phyloP scores from a whole-genome alignment of 345 rosid species.

The Eucalyptus dawsonii region DNA sequence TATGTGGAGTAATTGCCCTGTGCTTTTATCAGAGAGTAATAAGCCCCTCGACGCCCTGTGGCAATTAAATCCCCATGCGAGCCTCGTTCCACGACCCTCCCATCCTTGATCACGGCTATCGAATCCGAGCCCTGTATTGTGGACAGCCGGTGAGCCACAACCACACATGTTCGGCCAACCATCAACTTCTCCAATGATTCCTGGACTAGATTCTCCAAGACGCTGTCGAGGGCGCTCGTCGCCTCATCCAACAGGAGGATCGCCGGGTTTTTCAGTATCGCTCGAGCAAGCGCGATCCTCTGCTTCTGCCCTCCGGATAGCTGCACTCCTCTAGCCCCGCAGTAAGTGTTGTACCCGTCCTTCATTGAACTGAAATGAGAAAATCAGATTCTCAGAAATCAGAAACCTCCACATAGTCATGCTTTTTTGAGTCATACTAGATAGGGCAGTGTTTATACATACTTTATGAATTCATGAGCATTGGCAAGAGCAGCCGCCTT shows the following conservation, averaged over 20 bases:
- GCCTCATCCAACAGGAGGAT: constrained; percentile 30
- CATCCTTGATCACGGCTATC: constrained; percentile 23
- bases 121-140: constrained; percentile 19
- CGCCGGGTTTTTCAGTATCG: constrained; percentile 14
- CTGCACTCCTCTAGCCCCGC: constrained; percentile 42
- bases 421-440: background rate
- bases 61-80: constrained; percentile 13
- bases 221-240: constrained; percentile 25
- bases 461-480: constrained; percentile 60
- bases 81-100: constrained; percentile 26
- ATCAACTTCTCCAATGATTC: constrained; percentile 34
- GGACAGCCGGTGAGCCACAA: constrained; percentile 30
- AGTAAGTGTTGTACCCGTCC: constrained; percentile 46
- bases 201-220: constrained; percentile 20
- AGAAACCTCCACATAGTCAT: constrained; percentile 21
- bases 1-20: background rate
- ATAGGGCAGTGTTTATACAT: background rate
- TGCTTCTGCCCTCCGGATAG: constrained; percentile 43
- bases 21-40: constrained; percentile 20
- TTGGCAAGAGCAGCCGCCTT: constrained; percentile 45
- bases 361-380: constrained; percentile 40
- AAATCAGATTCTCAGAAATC: background rate
- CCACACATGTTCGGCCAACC: constrained; percentile 19
- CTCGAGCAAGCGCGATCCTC: constrained; percentile 29
- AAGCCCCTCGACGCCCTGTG: constrained; percentile 8